Percentiles rank a stretch among this genome's conserved stretches.
Conservation (phyloP, 2,329 filamentous ascomycete species). For the Ascochyta rabiei region DNA sequence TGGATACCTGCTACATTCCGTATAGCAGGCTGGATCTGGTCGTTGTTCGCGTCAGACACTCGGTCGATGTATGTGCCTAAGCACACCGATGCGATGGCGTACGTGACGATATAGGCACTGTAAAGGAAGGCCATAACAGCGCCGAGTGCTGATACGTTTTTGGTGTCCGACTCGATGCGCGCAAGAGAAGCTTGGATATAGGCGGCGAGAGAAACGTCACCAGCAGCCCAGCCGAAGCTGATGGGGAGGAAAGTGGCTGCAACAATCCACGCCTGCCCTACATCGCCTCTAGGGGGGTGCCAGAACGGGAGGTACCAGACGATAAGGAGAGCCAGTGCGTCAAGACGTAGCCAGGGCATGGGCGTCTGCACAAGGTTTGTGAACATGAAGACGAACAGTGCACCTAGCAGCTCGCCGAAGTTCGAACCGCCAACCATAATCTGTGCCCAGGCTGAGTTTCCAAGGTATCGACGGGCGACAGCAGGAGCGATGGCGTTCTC, state of each 20-base stretch:
- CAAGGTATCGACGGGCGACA: slow-evolving; percentile 56
- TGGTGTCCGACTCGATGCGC: slow-evolving; percentile 52
- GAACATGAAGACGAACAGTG: slow-evolving; percentile 57
- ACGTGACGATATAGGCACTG: slow-evolving; percentile 57
- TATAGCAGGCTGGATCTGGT: slow-evolving; percentile 51
- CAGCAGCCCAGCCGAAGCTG: slow-evolving; percentile 58
- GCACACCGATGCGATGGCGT: slow-evolving; percentile 53
- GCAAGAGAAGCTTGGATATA: slow-evolving; percentile 60
- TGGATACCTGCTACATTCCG: slow-evolving; percentile 56
- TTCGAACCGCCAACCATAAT: slow-evolving; percentile 60
- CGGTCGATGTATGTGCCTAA: slow-evolving; percentile 56
- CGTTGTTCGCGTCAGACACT: slow-evolving; percentile 46
- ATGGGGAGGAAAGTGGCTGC: slow-evolving; percentile 54
- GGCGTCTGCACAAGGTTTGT: slow-evolving; percentile 57
- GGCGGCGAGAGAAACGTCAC: slow-evolving; percentile 58
- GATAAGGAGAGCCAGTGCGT: slow-evolving; percentile 54
- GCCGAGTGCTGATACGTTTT: slow-evolving; percentile 56
- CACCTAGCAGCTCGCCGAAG: slow-evolving; percentile 58
- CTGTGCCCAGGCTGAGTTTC: slow-evolving; percentile 57
- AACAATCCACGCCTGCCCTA: slow-evolving; percentile 55
- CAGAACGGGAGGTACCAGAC: slow-evolving; percentile 59
- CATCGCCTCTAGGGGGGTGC: slow-evolving; percentile 49
- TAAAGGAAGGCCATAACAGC: slow-evolving; percentile 61
- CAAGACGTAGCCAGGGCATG: slow-evolving; percentile 58
- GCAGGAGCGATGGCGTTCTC: slow-evolving; percentile 57